A percentile compares a stretch with the other conserved stretches of the same genome.
These are phyloP conservation scores for Echites panduratus DNA, from an alignment of 257 asterid species.

Conservation along the genomic window DNA sequence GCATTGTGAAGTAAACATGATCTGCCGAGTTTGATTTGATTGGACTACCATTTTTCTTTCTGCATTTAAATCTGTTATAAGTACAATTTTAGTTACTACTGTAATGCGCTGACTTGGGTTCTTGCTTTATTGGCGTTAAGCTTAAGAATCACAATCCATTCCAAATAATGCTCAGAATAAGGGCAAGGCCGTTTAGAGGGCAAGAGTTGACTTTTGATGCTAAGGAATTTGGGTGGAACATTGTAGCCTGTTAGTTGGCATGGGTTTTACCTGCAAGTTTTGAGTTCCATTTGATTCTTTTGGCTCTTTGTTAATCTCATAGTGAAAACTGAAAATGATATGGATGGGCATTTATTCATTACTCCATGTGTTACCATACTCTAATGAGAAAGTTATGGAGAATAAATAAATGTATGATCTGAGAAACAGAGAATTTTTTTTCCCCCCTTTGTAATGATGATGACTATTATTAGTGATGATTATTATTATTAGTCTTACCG, in stretches of 20 bases:
- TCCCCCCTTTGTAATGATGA: too few relatives aligned
- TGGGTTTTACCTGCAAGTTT: background rate
- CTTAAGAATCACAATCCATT: background rate
- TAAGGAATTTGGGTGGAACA: background rate
- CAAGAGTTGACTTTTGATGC: background rate
- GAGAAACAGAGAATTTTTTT: too few relatives aligned
- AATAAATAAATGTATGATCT: too few relatives aligned
- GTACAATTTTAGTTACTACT: background rate
- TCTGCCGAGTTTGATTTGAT: conserved; percentile 11
- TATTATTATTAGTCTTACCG: too few relatives aligned
- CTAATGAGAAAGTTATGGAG: too few relatives aligned
- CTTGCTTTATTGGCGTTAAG: background rate
- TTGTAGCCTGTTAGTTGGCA: background rate
- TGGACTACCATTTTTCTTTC: background rate
- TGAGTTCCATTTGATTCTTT: too few relatives aligned
- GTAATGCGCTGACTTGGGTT: background rate
- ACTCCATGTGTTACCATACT: too few relatives aligned
- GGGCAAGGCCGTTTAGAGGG: background rate
- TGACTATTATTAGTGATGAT: too few relatives aligned
- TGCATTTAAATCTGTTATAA: background rate
- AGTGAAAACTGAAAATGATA: too few relatives aligned
- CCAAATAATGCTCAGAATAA: background rate
- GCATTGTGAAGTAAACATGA: conserved; percentile 45
- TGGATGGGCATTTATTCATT: too few relatives aligned
- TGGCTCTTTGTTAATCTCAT: background rate